Conservation (phyloP, 2,329 filamentous ascomycete genomes). For the Cercospora beticola region DNA sequence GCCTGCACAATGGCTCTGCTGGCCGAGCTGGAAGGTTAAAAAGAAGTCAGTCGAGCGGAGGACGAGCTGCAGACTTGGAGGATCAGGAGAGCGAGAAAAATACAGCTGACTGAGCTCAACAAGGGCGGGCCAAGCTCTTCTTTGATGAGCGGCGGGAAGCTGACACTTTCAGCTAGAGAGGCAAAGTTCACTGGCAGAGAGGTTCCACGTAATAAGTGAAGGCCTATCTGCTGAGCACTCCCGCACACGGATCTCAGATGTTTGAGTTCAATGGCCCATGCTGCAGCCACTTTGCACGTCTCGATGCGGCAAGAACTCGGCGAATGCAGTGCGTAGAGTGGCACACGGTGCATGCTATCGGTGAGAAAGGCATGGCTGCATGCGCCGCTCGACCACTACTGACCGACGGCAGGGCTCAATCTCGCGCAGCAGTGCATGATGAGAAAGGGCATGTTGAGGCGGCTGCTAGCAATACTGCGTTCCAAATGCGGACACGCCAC, state of each 20-base stretch:
- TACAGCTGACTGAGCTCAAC: background rate
- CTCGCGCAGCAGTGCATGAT: background rate
- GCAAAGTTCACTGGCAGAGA: constrained; percentile 8
- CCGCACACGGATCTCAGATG: background rate
- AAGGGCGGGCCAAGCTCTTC: constrained; percentile 1
- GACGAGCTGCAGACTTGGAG: background rate
- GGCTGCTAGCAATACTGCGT: constrained; percentile 1
- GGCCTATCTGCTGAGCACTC: background rate
- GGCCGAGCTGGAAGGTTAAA: background rate
- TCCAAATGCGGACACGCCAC: constrained; percentile 7
- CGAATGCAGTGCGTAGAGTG: background rate
- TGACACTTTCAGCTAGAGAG: constrained; percentile 9
- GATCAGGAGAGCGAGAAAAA: background rate
- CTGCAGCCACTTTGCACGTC: constrained; percentile 2
- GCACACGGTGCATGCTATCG: background rate
- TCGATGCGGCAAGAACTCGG: constrained; percentile 4
- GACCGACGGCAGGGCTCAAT: constrained; percentile 2
- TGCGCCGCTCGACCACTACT: background rate
- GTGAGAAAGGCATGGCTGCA: constrained; percentile 11
- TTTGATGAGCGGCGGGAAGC: background rate
- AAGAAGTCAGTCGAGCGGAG: background rate
- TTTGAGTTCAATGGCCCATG: constrained; percentile 18
- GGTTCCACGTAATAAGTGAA: background rate
- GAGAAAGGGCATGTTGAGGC: constrained; percentile 12
- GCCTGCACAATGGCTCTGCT: constrained; percentile 3